Conservation (phyloP, 257 asterid genomes). For the Primulina tabacum region DNA sequence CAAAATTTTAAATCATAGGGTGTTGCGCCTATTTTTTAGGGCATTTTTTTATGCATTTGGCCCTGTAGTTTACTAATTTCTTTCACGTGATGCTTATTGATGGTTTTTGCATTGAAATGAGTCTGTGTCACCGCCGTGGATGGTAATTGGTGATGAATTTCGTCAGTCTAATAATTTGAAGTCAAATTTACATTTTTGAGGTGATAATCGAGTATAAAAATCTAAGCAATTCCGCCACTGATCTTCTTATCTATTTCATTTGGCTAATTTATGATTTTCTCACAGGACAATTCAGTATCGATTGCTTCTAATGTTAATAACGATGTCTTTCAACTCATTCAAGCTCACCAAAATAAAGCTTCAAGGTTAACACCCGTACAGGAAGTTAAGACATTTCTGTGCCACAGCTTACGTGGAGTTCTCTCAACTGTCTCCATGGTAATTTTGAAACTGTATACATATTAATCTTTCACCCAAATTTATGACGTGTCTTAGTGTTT, state of each 20-base stretch:
- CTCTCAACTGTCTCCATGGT: conserved; percentile 89
- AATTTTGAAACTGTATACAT: conserved; percentile 1
- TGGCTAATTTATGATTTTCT: conserved; percentile 6
- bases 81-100: background rate
- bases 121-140: background rate
- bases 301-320: conserved; percentile 33
- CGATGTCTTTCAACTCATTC: conserved; percentile 61
- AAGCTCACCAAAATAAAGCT: conserved; percentile 89
- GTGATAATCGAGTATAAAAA: too few relatives aligned
- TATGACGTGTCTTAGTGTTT: background rate
- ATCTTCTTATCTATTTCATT: background rate
- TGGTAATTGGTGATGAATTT: background rate
- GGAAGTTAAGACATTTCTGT: conserved; percentile 72
- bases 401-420: conserved; percentile 74
- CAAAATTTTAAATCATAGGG: background rate
- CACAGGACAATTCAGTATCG: conserved; percentile 36
- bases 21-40: background rate
- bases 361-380: conserved; percentile 80
- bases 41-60: background rate
- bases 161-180: too few relatives aligned
- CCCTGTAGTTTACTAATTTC: background rate
- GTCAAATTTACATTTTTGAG: background rate
- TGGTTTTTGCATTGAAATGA: too few relatives aligned
- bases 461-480: background rate
- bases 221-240: background rate